These are phyloP conservation scores for Atkinsonella texensis DNA, from an alignment of 2,329 filamentous ascomycete species.

Conservation along the genomic window DNA sequence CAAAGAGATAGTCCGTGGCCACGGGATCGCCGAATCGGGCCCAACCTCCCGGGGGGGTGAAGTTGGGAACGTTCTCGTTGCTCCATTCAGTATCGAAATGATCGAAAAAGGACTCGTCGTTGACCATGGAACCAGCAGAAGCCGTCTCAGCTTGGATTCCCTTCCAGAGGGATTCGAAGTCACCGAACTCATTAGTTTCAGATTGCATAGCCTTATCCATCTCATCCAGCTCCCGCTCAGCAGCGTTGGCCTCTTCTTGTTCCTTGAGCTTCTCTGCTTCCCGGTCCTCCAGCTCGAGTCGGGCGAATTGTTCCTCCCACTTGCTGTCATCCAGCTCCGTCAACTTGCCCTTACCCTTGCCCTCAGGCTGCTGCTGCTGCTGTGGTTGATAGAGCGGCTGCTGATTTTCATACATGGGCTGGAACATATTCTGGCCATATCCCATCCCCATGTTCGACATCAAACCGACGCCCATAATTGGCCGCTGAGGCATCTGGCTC, in stretches of 20 bases:
- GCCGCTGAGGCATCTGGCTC: slow-evolving; percentile 37
- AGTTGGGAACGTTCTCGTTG: slow-evolving; percentile 41
- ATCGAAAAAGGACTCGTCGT: slow-evolving; percentile 49
- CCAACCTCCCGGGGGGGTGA: slow-evolving; percentile 56
- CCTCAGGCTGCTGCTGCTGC: slow-evolving; percentile 36
- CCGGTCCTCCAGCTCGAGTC: slow-evolving; percentile 61
- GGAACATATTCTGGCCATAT: slow-evolving; percentile 40
- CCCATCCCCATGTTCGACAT: slow-evolving; percentile 38
- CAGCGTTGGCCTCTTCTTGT: slow-evolving; percentile 51
- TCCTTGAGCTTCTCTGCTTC: slow-evolving; percentile 34
- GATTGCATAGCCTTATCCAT: slow-evolving; percentile 60
- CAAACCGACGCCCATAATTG: slow-evolving; percentile 46
- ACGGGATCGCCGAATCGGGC: slow-evolving; percentile 59
- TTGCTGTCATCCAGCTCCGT: slow-evolving; percentile 87
- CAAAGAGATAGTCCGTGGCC: slow-evolving; percentile 85
- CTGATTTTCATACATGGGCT: slow-evolving; percentile 34
- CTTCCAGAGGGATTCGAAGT: slow-evolving; percentile 84
- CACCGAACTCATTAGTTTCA: slow-evolving; percentile 65
- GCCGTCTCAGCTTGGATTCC: slow-evolving; percentile 69
- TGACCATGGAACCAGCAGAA: slow-evolving; percentile 58
- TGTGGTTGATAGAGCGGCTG: slow-evolving; percentile 31
- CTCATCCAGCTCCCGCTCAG: slow-evolving; percentile 78
- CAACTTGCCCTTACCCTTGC: slow-evolving; percentile 80
- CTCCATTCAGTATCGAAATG: slow-evolving; percentile 71
- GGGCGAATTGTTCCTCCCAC: slow-evolving; percentile 94